Base-by-base conservation (phyloP, 257 asterid genomes). In the Plectranthus barbatus region DNA sequence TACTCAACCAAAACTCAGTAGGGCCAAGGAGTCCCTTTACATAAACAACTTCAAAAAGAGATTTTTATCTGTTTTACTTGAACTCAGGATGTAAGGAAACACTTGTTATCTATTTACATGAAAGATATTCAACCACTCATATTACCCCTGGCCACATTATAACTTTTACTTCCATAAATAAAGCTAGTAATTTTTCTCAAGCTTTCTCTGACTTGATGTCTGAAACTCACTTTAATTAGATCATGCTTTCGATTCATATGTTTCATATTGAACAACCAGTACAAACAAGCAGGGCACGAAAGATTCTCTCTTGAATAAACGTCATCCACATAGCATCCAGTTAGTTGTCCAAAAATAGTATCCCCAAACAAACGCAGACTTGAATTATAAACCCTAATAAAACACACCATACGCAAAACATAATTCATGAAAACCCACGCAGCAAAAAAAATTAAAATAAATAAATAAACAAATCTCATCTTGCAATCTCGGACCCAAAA, bases 401-500 rank as follows among this genome's bases (percentile, higher is more conserved):
- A 56, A 37, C 15, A 52, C 24, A 39, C n/a, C 9, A 45, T 21
- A 23, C 51, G 62, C 3, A 55, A 62, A 57, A 51, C 56, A 71
- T 36, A 11, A 40, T 31, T 50, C 13, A 56, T 42, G 51, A 73
- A 61, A 11, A 2, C 40, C 56, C 66, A 46, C 9, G 29, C 24
- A 45, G n/a, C 42, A 8, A 65, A 37, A 54, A 12, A 4, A 11
- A 12, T 2, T 4, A 3, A 11, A 18, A n/a, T n/a, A n/a, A n/a
- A n/a, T n/a, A n/a, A n/a, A n/a, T n/a, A n/a, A n/a, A n/a, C n/a
- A n/a, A n/a, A 29, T 60, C 7, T 4, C 33, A 31, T 64, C 60
- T 45, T 69, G 55, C 66, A 54, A 54, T 11, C 48, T 60, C 42
- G 31, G 56, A 51, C 15, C 20, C 49, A 49, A 34, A 11, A 56